These are phyloP conservation scores for Apiotrichum siamense DNA, from an alignment of 1,284 basidiomycete species.

Conservation along the genomic window DNA sequence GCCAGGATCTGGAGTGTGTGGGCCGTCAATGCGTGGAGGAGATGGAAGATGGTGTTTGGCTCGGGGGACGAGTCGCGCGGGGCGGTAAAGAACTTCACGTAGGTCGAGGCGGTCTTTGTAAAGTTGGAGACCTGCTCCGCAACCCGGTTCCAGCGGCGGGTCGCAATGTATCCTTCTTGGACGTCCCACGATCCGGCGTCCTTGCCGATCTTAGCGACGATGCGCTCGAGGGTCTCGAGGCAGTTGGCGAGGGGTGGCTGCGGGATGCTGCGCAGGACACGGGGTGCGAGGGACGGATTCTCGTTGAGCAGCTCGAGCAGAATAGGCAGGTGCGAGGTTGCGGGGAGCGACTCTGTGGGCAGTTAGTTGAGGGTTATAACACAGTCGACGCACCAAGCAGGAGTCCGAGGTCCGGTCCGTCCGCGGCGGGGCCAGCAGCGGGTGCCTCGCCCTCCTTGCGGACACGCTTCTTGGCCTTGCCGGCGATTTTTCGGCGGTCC, in stretches of 20 bases:
- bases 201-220: slow-evolving; percentile 20
- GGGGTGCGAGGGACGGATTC: slow-evolving; percentile 27
- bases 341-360: slow-evolving; percentile 31
- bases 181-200: slow-evolving; percentile 18
- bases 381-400: slow-evolving; percentile 34
- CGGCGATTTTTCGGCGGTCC: slow-evolving; percentile 8
- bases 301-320: slow-evolving; percentile 32
- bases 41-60: slow-evolving; percentile 28
- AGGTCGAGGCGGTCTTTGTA: slow-evolving; percentile 33
- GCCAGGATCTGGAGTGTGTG: slow-evolving; percentile 26
- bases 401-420: slow-evolving; percentile 36
- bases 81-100: slow-evolving; percentile 33
- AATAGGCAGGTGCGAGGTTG: slow-evolving; percentile 37
- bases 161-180: slow-evolving; percentile 15
- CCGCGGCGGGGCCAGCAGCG: neutral
- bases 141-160: slow-evolving; percentile 31
- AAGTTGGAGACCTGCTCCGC: slow-evolving; percentile 24
- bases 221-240: slow-evolving; percentile 28
- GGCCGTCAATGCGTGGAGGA: slow-evolving; percentile 30
- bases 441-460: slow-evolving; percentile 16
- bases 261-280: slow-evolving; percentile 33
- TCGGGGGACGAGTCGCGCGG: slow-evolving; percentile 12
- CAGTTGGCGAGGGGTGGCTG: slow-evolving; percentile 33
- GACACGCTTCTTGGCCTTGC: slow-evolving; percentile 26
- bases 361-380: neutral